Evolutionary conservation across 768 basidiomycete species (phyloP).

Genomic region (Hygrophoropsis aurantiaca): DNA sequence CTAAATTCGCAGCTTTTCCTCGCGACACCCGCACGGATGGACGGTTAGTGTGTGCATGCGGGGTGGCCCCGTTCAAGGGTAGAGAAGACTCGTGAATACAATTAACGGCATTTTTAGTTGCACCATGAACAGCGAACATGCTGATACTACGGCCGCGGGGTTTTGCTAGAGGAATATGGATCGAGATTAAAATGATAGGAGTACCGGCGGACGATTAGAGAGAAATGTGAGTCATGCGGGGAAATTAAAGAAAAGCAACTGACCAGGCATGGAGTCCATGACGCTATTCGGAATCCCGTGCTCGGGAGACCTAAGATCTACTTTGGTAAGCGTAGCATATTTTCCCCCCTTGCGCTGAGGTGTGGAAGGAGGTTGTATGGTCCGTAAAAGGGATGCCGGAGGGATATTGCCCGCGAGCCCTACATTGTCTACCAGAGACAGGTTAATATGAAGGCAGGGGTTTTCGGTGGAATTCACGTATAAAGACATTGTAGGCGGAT

Average conservation of each 20-base stretch:
- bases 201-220: slow-evolving; percentile 17
- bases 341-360: slow-evolving; percentile 31
- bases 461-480: slow-evolving; percentile 29
- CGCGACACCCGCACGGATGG: slow-evolving; percentile 19
- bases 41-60: slow-evolving; percentile 26
- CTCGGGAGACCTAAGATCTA: slow-evolving; percentile 25
- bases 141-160: slow-evolving; percentile 34
- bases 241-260: slow-evolving; percentile 17
- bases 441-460: slow-evolving; percentile 17
- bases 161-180: slow-evolving; percentile 16
- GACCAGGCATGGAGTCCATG: slow-evolving; percentile 29
- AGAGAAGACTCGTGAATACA: slow-evolving; percentile 12
- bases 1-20: slow-evolving; percentile 23
- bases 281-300: slow-evolving; percentile 15
- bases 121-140: slow-evolving; percentile 29
- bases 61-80: slow-evolving; percentile 33
- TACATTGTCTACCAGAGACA: slow-evolving; percentile 14
- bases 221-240: slow-evolving; percentile 20
- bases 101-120: slow-evolving; percentile 19
- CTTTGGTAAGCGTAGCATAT: slow-evolving; percentile 30
- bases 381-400: slow-evolving; percentile 18
- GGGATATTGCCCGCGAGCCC: slow-evolving; percentile 14
- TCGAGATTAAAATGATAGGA: slow-evolving; percentile 8
- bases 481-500: slow-evolving; percentile 19
- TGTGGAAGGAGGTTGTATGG: slow-evolving; percentile 23